Conservation (phyloP, 2,329 filamentous ascomycete genomes). For the Aspergillus ibericus region DNA sequence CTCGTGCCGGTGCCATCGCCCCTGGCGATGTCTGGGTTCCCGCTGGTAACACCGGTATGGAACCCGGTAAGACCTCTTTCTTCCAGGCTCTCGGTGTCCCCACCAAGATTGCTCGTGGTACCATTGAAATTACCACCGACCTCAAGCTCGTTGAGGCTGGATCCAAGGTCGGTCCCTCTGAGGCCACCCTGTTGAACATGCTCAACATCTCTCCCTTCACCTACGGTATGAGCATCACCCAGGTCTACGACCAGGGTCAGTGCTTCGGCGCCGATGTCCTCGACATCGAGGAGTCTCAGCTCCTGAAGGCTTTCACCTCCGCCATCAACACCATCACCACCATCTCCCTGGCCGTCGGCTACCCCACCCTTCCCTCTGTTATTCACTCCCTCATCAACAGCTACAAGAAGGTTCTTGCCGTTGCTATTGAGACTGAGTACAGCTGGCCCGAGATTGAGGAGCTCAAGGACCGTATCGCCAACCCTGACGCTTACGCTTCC, state of each 20-base stretch:
- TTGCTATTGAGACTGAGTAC: constrained; percentile 87
- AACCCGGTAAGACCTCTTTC: constrained; percentile 99
- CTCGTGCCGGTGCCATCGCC: constrained; percentile 95
- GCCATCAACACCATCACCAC: constrained; percentile 85
- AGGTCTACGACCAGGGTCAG: constrained; percentile 98
- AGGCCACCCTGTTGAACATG: constrained; percentile 99
- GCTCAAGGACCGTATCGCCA: constrained; percentile 99
- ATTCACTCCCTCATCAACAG: constrained; percentile 95
- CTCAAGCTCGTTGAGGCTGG: constrained; percentile 95
- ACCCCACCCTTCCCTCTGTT: constrained; percentile 93
- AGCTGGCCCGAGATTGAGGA: constrained; percentile 94
- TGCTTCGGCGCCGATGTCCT: constrained; percentile 81
- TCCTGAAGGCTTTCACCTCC: constrained; percentile 76
- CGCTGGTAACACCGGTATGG: constrained; percentile 99
- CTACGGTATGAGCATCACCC: constrained; percentile 93
- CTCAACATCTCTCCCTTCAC: constrained; percentile 99
- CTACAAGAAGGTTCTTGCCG: constrained; percentile 92
- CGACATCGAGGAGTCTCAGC: constrained; percentile 92
- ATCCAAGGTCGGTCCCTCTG: constrained; percentile 94
- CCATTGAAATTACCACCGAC: constrained; percentile 98
- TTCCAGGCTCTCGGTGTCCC: constrained; percentile 99
- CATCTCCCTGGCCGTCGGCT: constrained; percentile 89
- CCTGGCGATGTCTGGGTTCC: constrained; percentile 92
- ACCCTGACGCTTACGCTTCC: constrained; percentile 93
- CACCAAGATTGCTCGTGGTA: constrained; percentile 99